Evolutionary conservation across 768 basidiomycete species (phyloP).

Genomic region (Termitomyces sp.): DNA sequence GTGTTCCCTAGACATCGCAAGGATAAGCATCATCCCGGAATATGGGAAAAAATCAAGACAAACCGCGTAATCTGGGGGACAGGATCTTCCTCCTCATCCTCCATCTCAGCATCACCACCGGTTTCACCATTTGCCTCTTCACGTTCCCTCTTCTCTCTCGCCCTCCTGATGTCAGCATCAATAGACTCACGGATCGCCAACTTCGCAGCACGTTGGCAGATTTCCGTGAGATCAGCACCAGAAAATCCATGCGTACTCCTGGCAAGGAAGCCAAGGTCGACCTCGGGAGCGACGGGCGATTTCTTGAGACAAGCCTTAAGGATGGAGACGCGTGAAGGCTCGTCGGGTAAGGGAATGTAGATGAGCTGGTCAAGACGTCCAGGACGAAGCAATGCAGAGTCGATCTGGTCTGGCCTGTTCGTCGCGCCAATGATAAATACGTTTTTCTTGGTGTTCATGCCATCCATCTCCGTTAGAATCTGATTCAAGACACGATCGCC

Average conservation of each 20-base stretch:
- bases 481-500: slow-evolving; percentile 98
- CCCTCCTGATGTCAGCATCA: slow-evolving; percentile 80
- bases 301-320: slow-evolving; percentile 90
- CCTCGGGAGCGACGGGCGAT: slow-evolving; percentile 79
- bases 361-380: slow-evolving; percentile 99
- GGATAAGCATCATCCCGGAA: slow-evolving; percentile 5
- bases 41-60: slow-evolving; percentile 18
- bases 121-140: slow-evolving; percentile 56
- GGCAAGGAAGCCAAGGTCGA: slow-evolving; percentile 83
- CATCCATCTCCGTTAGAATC: slow-evolving; percentile 97
- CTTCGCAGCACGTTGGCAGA: slow-evolving; percentile 97
- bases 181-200: slow-evolving; percentile 95
- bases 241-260: slow-evolving; percentile 97
- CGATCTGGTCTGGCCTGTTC: slow-evolving; percentile 95
- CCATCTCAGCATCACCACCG: slow-evolving; percentile 59
- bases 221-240: slow-evolving; percentile 99
- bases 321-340: slow-evolving; percentile 86
- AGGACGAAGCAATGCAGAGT: slow-evolving; percentile 88
- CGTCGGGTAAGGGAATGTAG: slow-evolving; percentile 98
- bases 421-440: slow-evolving; percentile 98
- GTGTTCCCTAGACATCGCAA: slow-evolving; percentile 58
- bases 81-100: slow-evolving; percentile 83
- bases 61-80: slow-evolving; percentile 84
- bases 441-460: slow-evolving; percentile 98
- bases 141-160: slow-evolving; percentile 76